These are phyloP conservation scores for Parietichytrium sp. DNA, from an alignment of 108 stramenopile genomes.

Conservation along the genomic window DNA sequence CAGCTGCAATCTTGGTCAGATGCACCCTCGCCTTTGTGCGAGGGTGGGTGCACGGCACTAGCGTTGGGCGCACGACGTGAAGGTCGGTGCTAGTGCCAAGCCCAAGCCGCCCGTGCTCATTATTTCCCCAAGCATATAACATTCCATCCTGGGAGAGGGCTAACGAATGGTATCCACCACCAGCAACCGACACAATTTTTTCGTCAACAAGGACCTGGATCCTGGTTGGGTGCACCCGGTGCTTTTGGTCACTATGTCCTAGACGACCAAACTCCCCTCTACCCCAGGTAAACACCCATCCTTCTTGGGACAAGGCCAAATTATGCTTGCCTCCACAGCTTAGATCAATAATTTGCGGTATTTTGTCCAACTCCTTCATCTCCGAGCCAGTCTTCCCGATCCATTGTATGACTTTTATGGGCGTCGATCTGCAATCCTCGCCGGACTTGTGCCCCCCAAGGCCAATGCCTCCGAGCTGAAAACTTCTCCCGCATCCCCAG, in stretches of 20 bases:
- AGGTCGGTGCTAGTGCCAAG: background rate
- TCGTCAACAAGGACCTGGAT: background rate
- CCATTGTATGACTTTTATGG: constrained; percentile 10
- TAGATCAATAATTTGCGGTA: background rate
- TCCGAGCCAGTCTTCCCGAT: too few species aligned
- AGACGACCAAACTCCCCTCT: constrained; percentile 20
- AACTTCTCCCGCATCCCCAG: constrained; percentile 9
- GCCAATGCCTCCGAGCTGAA: constrained; percentile 8
- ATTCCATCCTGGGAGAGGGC: background rate
- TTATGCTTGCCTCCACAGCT: constrained; percentile 34
- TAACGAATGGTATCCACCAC: constrained; percentile 20
- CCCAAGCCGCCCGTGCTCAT: constrained; percentile 30
- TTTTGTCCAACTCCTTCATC: background rate
- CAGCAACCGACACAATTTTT: background rate
- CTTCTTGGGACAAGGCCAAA: constrained; percentile 3
- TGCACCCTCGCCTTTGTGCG: background rate
- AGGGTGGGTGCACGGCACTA: background rate
- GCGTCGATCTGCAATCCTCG: background rate
- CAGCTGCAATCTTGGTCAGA: background rate
- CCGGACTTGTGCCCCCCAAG: background rate
- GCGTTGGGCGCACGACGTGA: background rate
- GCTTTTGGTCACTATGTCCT: constrained; percentile 7
- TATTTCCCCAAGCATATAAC: background rate
- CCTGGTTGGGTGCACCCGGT: background rate
- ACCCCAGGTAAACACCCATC: constrained; percentile 15